Evolutionary conservation across 2,329 filamentous ascomycete species (phyloP).

Genomic region (Penicillium crustosum): DNA sequence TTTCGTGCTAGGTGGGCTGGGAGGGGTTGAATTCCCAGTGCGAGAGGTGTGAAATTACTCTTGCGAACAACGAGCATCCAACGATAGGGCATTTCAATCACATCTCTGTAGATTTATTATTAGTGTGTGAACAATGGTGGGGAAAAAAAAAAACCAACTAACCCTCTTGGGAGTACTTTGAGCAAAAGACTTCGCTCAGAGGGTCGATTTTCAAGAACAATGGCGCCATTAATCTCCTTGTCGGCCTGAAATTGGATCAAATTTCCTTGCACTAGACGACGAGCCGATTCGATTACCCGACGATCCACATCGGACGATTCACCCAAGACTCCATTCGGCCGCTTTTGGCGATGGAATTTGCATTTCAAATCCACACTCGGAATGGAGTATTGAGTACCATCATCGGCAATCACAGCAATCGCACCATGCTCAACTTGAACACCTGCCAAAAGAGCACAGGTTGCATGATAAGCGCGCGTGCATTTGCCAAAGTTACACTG

Average conservation of each 20-base stretch:
- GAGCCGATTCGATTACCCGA: constrained; percentile 67
- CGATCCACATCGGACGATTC: constrained; percentile 69
- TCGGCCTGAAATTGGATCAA: constrained; percentile 82
- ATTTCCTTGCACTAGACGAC: constrained; percentile 67
- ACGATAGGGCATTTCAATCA: constrained; percentile 63
- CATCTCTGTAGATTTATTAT: constrained; percentile 31
- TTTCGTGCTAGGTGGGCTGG: constrained; percentile 50
- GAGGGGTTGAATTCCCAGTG: constrained; percentile 48
- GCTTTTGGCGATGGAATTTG: constrained; percentile 87
- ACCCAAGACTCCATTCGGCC: constrained; percentile 71
- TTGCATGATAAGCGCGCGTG: constrained; percentile 88
- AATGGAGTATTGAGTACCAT: constrained; percentile 88
- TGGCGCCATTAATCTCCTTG: constrained; percentile 87
- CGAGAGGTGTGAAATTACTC: constrained; percentile 49
- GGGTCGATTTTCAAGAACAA: constrained; percentile 77
- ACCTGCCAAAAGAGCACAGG: constrained; percentile 86
- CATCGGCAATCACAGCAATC: constrained; percentile 82
- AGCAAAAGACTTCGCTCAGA: constrained; percentile 75
- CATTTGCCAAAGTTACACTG: constrained; percentile 96
- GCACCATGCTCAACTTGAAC: constrained; percentile 87
- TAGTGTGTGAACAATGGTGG: constrained; percentile 5
- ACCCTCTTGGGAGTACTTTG: constrained; percentile 82
- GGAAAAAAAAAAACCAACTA: constrained; percentile 42
- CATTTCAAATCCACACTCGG: constrained; percentile 92
- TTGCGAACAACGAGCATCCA: constrained; percentile 52